Conservation (phyloP, 139 green algal species). For the Chlamydomonas schloesseri region DNA sequence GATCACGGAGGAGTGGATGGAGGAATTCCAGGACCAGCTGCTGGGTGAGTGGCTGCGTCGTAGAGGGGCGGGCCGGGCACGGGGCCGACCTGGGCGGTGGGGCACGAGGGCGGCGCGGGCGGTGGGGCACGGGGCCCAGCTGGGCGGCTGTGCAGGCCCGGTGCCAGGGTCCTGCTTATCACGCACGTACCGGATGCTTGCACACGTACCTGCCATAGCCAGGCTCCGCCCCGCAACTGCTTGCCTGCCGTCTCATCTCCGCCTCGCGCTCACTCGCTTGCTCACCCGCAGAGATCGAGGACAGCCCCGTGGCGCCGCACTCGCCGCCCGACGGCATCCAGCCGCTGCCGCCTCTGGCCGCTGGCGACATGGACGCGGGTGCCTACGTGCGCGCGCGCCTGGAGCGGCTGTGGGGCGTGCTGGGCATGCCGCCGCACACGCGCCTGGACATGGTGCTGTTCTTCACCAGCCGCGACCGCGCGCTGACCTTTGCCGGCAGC, state of each 20-base stretch:
- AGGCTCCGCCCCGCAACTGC: too few species aligned
- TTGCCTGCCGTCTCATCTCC: too few species aligned
- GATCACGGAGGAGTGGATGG: conserved; percentile 19
- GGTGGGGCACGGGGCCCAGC: too few species aligned
- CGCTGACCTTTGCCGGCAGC: not conserved
- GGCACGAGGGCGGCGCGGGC: too few species aligned
- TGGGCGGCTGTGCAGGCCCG: too few species aligned
- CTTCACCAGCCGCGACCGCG: conserved; percentile 6
- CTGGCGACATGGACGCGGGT: conserved; percentile 29
- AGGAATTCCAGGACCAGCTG: not conserved
- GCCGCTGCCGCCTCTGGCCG: conserved; percentile 12
- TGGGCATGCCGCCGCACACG: conserved; percentile 10
- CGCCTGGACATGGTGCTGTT: conserved; percentile 35
- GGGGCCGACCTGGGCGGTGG: too few species aligned
- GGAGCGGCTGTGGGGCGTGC: conserved; percentile 34
- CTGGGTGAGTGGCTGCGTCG: not conserved
- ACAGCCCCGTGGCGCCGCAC: not conserved
- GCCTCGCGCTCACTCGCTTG: too few species aligned
- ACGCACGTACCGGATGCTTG: too few species aligned
- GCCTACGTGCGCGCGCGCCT: conserved; percentile 22
- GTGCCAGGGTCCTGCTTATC: too few species aligned
- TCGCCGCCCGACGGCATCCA: not conserved
- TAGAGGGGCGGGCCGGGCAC: too few species aligned
- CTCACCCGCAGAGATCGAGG: not conserved
- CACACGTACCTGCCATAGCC: too few species aligned